Base-by-base conservation (phyloP, 2,329 filamentous ascomycete species). In the Colletotrichum musae region DNA sequence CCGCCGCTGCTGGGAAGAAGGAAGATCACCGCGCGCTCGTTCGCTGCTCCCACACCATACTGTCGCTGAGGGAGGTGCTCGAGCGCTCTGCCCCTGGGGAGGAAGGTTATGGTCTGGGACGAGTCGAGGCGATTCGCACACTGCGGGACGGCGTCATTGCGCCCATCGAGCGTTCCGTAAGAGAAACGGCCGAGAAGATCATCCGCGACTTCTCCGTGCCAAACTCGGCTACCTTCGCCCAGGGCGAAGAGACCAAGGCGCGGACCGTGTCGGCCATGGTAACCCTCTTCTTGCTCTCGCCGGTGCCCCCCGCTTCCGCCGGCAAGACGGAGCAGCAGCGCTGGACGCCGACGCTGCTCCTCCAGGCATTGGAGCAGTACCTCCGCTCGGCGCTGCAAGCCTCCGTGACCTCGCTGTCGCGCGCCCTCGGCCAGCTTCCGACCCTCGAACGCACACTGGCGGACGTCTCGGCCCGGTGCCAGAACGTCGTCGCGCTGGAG, bases 401-500 rank as follows among this genome's bases (percentile, higher is more conserved):
- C 53, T 95, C 93, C 47, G 85, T 95, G 6, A 90, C 93, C 13
- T 87, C 91, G 0, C 85, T 99, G 10, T 86, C 92, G 1, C 87
- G 94, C 24, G 91, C 93, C 0, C 86, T 99, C 16, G 91, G 92
- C 4, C 93, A 94, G 67, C 85, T 98, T 2, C 93, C 95, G 0
- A 92, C 88, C 0, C 86, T 98, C 36, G 95, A 98, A 56, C 89
- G 94, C 59, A 92, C 94, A 0, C 85, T 98, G 1, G 85, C 89
- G 16, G 96, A 98, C 75, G 90, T 97, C 24, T 93, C 93, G 6
- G 90, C 91, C 5, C 88, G 93, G 53, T 98, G 95, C 77, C 95
- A 97, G 78, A 97, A 97, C 76, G 89, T 98, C 47, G 90, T 97
- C n/a, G 94, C 94, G 0, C 84, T 98, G 3, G 94, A 97, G 81